Conservation (phyloP, 371 early-diverging fungal genomes). For the Caulochytrium protostelioides region DNA sequence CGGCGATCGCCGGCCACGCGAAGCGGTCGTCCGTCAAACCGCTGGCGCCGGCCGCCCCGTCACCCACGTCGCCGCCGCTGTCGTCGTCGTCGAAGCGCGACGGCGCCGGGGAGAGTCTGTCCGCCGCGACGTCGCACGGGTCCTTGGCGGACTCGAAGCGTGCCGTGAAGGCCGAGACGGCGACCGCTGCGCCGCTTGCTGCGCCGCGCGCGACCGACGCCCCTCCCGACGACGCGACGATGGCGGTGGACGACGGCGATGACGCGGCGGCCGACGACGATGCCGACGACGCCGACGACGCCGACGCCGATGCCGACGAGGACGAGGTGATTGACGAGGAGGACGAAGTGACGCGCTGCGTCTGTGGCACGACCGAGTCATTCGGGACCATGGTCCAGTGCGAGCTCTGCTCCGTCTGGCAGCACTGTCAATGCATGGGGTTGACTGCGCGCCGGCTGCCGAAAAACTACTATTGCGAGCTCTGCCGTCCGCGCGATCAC, state of each 20-base stretch:
- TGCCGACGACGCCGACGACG: not conserved
- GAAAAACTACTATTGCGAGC: conserved; percentile 69
- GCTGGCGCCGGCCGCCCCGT: no score
- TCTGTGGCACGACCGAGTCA: conserved; percentile 37
- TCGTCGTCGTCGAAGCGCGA: not conserved
- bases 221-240: not conserved
- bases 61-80: not conserved
- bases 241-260: not conserved
- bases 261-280: not conserved
- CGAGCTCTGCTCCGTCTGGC: conserved; percentile 74
- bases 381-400: conserved; percentile 67
- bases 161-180: no score
- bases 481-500: conserved; percentile 55
- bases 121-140: not conserved
- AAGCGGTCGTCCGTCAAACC: no score
- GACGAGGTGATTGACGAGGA: conserved; percentile 15
- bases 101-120: not conserved
- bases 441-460: conserved; percentile 46
- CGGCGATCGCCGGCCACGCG: no score
- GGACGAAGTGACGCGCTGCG: conserved; percentile 58
- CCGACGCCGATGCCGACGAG: not conserved
- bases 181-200: not conserved
- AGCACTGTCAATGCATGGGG: conserved; percentile 68
- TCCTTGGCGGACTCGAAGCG: not conserved
- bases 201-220: not conserved